Conservation (phyloP, 306 rosid species). For the Sicyos edulis region DNA sequence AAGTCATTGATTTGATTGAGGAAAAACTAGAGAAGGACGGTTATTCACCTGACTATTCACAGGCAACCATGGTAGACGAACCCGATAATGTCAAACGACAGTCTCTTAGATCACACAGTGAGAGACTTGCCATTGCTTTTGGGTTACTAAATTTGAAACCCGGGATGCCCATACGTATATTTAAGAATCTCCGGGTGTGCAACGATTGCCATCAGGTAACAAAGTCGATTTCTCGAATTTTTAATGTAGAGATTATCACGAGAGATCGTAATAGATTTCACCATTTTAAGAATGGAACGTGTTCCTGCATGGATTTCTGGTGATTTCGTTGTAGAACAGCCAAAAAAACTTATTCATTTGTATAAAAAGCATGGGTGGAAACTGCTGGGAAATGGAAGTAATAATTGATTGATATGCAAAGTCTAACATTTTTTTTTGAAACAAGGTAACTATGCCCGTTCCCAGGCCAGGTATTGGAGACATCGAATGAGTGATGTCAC, state of each 20-base stretch:
- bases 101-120: constrained; percentile 56
- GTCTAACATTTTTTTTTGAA: too few relatives aligned
- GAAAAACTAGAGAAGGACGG: constrained; percentile 42
- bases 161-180: constrained; percentile 48
- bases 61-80: constrained; percentile 51
- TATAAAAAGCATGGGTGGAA: too few relatives aligned
- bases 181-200: constrained; percentile 73
- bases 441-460: too few relatives aligned
- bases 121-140: constrained; percentile 69
- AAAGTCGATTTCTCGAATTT: constrained; percentile 50
- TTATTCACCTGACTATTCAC: constrained; percentile 47
- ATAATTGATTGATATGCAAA: not conserved
- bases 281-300: constrained; percentile 52
- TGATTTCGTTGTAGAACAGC: constrained; percentile 19
- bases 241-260: constrained; percentile 54
- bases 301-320: constrained; percentile 76
- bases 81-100: constrained; percentile 30
- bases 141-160: constrained; percentile 51
- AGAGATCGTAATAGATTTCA: constrained; percentile 70
- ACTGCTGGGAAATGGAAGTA: not conserved
- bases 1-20: constrained; percentile 40
- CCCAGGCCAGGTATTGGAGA: too few relatives aligned
- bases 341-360: not conserved
- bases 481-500: too few relatives aligned
- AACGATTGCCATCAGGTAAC: constrained; percentile 58